A percentile compares a stretch with the other conserved stretches of the same genome.
These are phyloP conservation scores for Rhododendron ovatum DNA, from an alignment of 148 eudicot genomes.

Conservation along the genomic window DNA sequence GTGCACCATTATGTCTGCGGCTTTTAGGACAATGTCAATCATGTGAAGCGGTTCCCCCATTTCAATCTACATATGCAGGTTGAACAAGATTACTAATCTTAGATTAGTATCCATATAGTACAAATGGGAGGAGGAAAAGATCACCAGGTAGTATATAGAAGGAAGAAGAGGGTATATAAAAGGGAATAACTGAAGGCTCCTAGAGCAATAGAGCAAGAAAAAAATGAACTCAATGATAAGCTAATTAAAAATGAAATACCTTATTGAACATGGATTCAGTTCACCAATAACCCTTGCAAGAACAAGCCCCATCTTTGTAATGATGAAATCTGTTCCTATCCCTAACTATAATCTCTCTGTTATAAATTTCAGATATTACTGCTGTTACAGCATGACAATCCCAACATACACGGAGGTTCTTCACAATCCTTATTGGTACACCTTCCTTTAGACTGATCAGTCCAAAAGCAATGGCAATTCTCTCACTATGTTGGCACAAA, in stretches of 20 bases:
- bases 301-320: constrained; percentile 8
- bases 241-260: not conserved
- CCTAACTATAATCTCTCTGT: constrained; percentile 6
- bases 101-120: too few relatives aligned
- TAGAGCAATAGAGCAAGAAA: not conserved
- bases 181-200: not conserved
- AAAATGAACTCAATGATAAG: not conserved
- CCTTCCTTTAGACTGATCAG: constrained; percentile 11
- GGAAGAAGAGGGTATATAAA: too few relatives aligned
- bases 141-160: too few relatives aligned
- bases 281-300: constrained; percentile 9
- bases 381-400: constrained; percentile 10
- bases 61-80: too few relatives aligned
- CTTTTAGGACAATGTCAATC: too few relatives aligned
- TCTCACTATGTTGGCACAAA: constrained; percentile 14
- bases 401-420: constrained; percentile 16
- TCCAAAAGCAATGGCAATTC: constrained; percentile 13
- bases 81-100: too few relatives aligned
- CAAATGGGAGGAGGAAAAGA: too few relatives aligned
- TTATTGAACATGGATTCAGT: not conserved
- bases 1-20: too few relatives aligned
- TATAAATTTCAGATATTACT: constrained; percentile 9
- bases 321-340: constrained; percentile 13
- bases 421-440: constrained; percentile 13
- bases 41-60: too few relatives aligned